These are phyloP conservation scores for Vinca minor DNA, from an alignment of 257 asterid species.

Conservation along the genomic window DNA sequence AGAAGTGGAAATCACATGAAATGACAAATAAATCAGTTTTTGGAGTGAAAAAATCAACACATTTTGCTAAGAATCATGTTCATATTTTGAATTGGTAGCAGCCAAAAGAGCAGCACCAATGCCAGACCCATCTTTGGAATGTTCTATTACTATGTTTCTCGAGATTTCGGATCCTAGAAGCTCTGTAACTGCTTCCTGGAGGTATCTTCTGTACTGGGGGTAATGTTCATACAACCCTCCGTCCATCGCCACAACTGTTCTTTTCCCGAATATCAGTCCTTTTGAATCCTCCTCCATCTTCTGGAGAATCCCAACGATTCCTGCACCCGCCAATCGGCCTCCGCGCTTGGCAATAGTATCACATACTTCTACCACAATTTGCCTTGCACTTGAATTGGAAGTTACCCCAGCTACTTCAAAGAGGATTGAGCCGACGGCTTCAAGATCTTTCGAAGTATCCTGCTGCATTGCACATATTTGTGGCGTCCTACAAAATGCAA, in stretches of 20 bases:
- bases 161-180: constrained; percentile 49
- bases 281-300: constrained; percentile 65
- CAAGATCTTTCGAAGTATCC: constrained; percentile 58
- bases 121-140: constrained; percentile 77
- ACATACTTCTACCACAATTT: constrained; percentile 43
- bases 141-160: constrained; percentile 48
- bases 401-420: constrained; percentile 50
- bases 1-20: background rate
- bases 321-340: constrained; percentile 75
- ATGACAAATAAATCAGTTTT: background rate
- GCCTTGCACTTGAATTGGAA: constrained; percentile 32
- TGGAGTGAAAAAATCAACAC: background rate
- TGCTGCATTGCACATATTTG: constrained; percentile 67
- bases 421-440: constrained; percentile 54
- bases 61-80: constrained; percentile 24
- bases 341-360: constrained; percentile 62
- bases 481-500: constrained; percentile 50
- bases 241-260: constrained; percentile 80
- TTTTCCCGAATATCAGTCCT: constrained; percentile 49
- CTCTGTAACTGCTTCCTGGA: constrained; percentile 54
- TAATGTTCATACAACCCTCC: constrained; percentile 76
- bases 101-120: constrained; percentile 85
- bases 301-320: constrained; percentile 65
- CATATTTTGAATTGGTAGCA: constrained; percentile 63
- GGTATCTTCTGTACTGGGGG: constrained; percentile 54